These are phyloP conservation scores for Cutaneotrichosporon arboriforme DNA, from an alignment of 1,284 basidiomycete genomes.

Conservation along the genomic window DNA sequence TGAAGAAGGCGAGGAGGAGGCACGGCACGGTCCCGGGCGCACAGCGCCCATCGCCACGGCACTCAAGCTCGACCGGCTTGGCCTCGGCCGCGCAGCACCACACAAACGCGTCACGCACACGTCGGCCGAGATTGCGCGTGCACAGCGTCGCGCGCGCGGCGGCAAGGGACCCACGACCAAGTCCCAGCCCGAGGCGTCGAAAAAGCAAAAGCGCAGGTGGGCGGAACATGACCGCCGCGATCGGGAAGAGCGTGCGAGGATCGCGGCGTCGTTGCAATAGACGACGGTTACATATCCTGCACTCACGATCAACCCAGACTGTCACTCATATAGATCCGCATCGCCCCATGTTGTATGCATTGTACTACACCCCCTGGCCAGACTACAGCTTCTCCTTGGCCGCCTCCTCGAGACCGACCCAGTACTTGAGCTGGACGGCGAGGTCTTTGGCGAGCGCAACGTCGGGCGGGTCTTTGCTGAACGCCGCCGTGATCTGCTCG, in stretches of 20 bases:
- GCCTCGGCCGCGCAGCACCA: slow-evolving; percentile 23
- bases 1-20: not conserved
- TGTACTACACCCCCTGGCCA: not conserved
- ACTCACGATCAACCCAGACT: no score
- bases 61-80: slow-evolving; percentile 41
- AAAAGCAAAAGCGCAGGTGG: slow-evolving; percentile 40
- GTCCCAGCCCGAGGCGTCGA: slow-evolving; percentile 18
- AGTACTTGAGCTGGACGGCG: slow-evolving; percentile 69
- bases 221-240: slow-evolving; percentile 36
- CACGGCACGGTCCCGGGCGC: slow-evolving; percentile 28
- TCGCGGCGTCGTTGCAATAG: slow-evolving; percentile 24
- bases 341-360: not conserved
- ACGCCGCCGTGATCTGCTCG: slow-evolving; percentile 41
- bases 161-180: slow-evolving; percentile 1
- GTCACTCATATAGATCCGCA: not conserved
- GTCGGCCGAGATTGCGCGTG: slow-evolving; percentile 31
- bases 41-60: slow-evolving; percentile 38
- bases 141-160: slow-evolving; percentile 26
- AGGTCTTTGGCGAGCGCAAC: slow-evolving; percentile 58
- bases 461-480: slow-evolving; percentile 52
- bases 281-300: not conserved
- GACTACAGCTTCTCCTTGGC: slow-evolving; percentile 50
- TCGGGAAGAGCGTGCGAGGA: slow-evolving; percentile 31
- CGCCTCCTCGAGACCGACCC: slow-evolving; percentile 67
- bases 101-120: slow-evolving; percentile 38